phyloP scores from a whole-genome alignment of 495 filamentous ascomycete genomes.

The Daldinia vernicosa region DNA sequence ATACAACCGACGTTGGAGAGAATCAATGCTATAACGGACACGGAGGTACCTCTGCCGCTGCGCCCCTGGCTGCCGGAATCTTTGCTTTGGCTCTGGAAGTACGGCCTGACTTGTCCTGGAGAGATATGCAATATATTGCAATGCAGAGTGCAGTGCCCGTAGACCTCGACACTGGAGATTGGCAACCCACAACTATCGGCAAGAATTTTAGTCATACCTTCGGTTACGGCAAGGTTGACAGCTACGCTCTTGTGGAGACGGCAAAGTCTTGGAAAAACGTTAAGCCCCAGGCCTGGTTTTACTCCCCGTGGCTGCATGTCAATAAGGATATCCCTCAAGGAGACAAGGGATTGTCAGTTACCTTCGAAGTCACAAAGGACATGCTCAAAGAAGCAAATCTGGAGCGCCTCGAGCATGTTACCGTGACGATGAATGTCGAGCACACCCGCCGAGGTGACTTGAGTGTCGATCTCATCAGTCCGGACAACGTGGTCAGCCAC shows the following conservation, averaged over 20 bases:
- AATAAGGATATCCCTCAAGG: slow-evolving; percentile 88
- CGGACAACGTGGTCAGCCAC: slow-evolving; percentile 81
- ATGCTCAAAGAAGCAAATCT: slow-evolving; percentile 85
- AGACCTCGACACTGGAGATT: slow-evolving; percentile 73
- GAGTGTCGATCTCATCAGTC: slow-evolving; percentile 90
- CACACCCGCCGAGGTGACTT: slow-evolving; percentile 89
- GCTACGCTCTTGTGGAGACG: slow-evolving; percentile 82
- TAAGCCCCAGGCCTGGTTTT: slow-evolving; percentile 97
- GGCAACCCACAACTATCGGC: slow-evolving; percentile 81
- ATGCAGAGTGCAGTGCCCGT: slow-evolving; percentile 85
- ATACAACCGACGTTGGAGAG: slow-evolving; percentile 92
- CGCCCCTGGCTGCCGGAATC: slow-evolving; percentile 88
- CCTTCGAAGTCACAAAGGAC: slow-evolving; percentile 77
- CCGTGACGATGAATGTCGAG: slow-evolving; percentile 94
- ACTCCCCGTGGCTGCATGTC: slow-evolving; percentile 91
- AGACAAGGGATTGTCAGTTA: slow-evolving; percentile 76
- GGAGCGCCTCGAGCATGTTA: slow-evolving; percentile 88
- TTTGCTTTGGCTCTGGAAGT: slow-evolving; percentile 90
- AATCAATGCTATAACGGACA: slow-evolving; percentile 80
- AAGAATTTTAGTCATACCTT: slow-evolving; percentile 91
- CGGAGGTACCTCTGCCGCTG: slow-evolving; percentile 96
- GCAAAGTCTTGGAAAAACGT: slow-evolving; percentile 87
- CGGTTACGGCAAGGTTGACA: slow-evolving; percentile 94
- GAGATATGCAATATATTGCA: slow-evolving; percentile 92
- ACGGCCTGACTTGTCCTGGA: slow-evolving; percentile 89